Conservation (phyloP, 73 alveolate genomes). For the Urostyla sp. region DNA sequence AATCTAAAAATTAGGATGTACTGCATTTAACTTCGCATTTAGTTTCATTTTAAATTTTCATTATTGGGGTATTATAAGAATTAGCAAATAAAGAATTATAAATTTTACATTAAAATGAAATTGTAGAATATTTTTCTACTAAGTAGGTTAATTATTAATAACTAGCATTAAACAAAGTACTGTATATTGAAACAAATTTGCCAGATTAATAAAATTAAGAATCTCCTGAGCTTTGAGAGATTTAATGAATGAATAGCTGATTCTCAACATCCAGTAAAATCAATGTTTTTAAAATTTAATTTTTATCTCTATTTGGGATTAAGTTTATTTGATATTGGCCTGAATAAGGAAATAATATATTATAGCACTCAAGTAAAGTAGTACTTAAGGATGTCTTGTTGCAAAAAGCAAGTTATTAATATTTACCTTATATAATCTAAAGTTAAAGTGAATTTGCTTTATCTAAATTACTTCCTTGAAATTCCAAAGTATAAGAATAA, state of each 20-base stretch:
- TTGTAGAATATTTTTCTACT: too few species aligned
- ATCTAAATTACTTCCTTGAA: background rate
- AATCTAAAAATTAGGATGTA: too few species aligned
- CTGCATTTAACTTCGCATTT: too few species aligned
- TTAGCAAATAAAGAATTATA: too few species aligned
- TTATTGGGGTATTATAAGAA: too few species aligned
- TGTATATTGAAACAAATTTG: too few species aligned
- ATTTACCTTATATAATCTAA: background rate
- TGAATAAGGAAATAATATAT: background rate
- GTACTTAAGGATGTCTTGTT: background rate
- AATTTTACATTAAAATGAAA: too few species aligned
- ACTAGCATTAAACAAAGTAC: too few species aligned
- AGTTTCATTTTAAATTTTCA: too few species aligned
- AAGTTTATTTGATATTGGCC: background rate
- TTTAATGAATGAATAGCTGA: background rate
- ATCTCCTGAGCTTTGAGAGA: too few species aligned
- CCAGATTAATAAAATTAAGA: too few species aligned
- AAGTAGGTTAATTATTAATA: too few species aligned
- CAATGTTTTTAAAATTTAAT: background rate
- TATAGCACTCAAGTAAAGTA: background rate
- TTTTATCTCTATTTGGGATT: conserved; percentile 10
- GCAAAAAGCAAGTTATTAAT: background rate
- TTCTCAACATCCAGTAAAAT: background rate
- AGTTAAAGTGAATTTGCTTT: background rate
- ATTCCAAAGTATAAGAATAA: background rate